Evolutionary conservation across 2,329 filamentous ascomycete genomes (phyloP), one percentile per base, ranked within the genome.

Genomic region (Colletotrichum agaves): DNA sequence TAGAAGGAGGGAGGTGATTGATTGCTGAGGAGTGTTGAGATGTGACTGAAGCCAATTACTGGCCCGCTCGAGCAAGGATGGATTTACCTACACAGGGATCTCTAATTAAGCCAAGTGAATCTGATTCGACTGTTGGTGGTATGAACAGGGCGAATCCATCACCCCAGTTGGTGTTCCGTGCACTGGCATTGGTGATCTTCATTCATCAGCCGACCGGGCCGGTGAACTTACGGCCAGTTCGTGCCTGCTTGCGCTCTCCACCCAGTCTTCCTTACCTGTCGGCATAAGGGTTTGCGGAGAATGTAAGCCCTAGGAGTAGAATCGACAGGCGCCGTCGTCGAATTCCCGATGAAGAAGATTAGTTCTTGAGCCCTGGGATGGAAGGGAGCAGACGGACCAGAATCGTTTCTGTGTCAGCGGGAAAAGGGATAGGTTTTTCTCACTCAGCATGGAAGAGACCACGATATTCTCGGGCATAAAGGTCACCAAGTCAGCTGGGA

Each of bases 71-170:
- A 39, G 39, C 61, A 39, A 56, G 61, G 47, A 64, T 64, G 43
- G 37, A 50, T 55, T 67, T 35, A 35, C 53, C 23, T 49, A 46
- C 47, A 15, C 64, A 64, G 46, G 64, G 61, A 44, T 67, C 39
- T 64, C 13, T 64, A 49, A 67, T 67, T 67, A 56, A 44, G 61
- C 64, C 61, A 67, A 67, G 64, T 46, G 23, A 49, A n/a, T 53
- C 37, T 67, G 53, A 63, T 64, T 64, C 33, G 60, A 59, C 33
- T 15, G 46, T 13, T 23, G 31, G 44, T 27, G 27, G 60, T 46
- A 63, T 52, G 39, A 33, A 63, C 52, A 63, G 52, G 60, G 52
- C 37, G 21, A 46, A 63, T 12, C 37, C 44, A 63, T 27, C 6
- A 27, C 35, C 35, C 35, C 35, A 12, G 31, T 41, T 37, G 33